Evolutionary conservation across 768 basidiomycete genomes (phyloP), one percentile per base, ranked within the genome.

Genomic region (Suillus sp.): DNA sequence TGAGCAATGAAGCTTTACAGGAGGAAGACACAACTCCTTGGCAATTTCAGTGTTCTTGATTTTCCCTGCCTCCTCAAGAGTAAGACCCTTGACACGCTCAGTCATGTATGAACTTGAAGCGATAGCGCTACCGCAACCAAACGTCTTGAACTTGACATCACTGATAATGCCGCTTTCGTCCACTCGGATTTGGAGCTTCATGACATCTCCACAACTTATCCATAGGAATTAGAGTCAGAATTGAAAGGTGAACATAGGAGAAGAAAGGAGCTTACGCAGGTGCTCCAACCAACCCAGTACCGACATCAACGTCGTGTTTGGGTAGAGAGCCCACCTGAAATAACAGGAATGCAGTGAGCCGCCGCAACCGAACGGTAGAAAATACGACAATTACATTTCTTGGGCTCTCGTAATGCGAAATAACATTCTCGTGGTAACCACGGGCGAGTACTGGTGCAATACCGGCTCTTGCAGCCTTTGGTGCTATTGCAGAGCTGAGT

Each of bases 41-140:
- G 97, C 97, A 74, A 99, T 99, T 76, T 99, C 97, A 13, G 97
- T 99, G 81, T 99, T 99, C 80, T 96, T 97, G 70, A 99, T 96
- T 74, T 90, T 89, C 61, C 93, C 93, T 9, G 97, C 97, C 64
- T 95, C 93, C 60, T 98, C 97, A 62, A 99, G 78, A 10, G 90
- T 89, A 65, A 99, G 83, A 30, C 97, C 97, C 79, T 89, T 96
- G 65, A 99, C 96, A 59, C 95, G 91, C 80, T 99, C 96, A 20
- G 97, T 99, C 93, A 99, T 95, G 75, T 96, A 99, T 8, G 93
- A 96, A 72, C 93, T 95, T 1, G 95, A 96, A 1, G 97, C 97
- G 64, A 99, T 99, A 69, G 95, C 95, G 67, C 94, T 96, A 60
- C 97, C 97, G 76, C 97, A 99, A 3, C 97, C 96, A 77, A 99